Percentiles rank a stretch among this genome's conserved stretches.
Evolutionary conservation across 2,329 filamentous ascomycete species (phyloP).

Genomic region (Dothiorella sarmentorum): DNA sequence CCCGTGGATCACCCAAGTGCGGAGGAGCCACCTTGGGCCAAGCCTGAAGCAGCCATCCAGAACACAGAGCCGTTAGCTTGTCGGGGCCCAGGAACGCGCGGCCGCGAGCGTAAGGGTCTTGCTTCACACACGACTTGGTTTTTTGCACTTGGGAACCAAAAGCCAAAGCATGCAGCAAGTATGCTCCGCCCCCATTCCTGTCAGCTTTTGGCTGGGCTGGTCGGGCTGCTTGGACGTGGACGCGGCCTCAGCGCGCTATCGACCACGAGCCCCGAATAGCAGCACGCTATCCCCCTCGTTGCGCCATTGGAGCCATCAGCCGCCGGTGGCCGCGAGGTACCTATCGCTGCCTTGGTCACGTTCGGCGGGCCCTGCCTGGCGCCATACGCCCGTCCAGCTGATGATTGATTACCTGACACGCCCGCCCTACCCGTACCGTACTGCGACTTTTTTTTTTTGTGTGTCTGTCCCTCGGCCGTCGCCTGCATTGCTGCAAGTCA

Average conservation of each 20-base stretch:
- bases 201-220: neutral
- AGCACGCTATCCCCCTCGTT: constrained; percentile 15
- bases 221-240: neutral
- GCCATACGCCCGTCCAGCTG: constrained; percentile 14
- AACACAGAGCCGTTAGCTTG: neutral
- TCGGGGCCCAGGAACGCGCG: constrained; percentile 13
- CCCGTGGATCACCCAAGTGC: constrained; percentile 15
- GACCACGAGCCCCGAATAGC: constrained; percentile 10
- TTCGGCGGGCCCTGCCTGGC: constrained; percentile 14
- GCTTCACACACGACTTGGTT: too few relatives aligned
- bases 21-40: constrained; percentile 4
- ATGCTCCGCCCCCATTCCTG: neutral
- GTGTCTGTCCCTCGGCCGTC: constrained; percentile 3
- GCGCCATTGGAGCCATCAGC: constrained; percentile 16
- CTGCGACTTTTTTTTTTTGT: constrained; percentile 4
- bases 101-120: constrained; percentile 12
- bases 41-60: constrained; percentile 11
- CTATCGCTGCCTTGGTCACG: constrained; percentile 17
- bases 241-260: constrained; percentile 6
- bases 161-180: too few relatives aligned
- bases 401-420: constrained; percentile 12
- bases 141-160: too few relatives aligned
- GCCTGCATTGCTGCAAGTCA: constrained; percentile 8
- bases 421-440: neutral
- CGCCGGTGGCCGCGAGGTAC: constrained; percentile 9